Base-by-base conservation (phyloP, 176 grass and related monocot species). In the Rhipidocladum racemiflorum region DNA sequence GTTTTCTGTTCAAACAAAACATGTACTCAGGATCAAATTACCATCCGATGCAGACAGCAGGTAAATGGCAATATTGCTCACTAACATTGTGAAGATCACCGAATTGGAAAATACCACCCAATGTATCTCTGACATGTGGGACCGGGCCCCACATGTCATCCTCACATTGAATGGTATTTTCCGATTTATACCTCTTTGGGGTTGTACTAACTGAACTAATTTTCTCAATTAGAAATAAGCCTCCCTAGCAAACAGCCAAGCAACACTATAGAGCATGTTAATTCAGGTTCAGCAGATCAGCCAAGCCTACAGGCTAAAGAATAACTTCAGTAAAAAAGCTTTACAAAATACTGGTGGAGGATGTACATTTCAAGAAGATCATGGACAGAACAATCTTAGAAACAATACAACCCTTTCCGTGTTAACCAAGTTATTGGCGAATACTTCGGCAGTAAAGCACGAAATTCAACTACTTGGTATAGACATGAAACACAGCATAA, bases 1-100 rank as follows among this genome's bases (percentile, higher is more conserved):
- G 93, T 75, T 84, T 99, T 87, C 97, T 96, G 82, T 74, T 63
- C 59, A 87, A 81, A 88, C 65, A 86, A 76, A 91, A 81, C 35
- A 74, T 62, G 29, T 80, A 70, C 53, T 40, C 30, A 81, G 54
- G 40, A 86, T 66, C 30, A 79, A 29, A 72, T 60, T 46, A 80
- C 24, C 28, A 68, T 7, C 43, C 28, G 21, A 85, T 85, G 39
- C 38, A 61, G 30, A 67, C 1, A 45, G 43, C 1, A 23, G 7
- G 6, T 27, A 65, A 4, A 74, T 50, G 20, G 9, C 25, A 61
- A 61, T 28, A 29, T 7, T 30, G 25, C 24, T 61, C 25, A 61
- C 24, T 14, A 29, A 0, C 57, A 30, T 30, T 13, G 0, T 5
- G 1, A 61, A 61, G 59, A 30, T 29, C 59, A 16, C 11, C 4